These are phyloP conservation scores for Pseudoturritis turrita DNA, from an alignment of 345 rosid genomes.

Conservation along the genomic window DNA sequence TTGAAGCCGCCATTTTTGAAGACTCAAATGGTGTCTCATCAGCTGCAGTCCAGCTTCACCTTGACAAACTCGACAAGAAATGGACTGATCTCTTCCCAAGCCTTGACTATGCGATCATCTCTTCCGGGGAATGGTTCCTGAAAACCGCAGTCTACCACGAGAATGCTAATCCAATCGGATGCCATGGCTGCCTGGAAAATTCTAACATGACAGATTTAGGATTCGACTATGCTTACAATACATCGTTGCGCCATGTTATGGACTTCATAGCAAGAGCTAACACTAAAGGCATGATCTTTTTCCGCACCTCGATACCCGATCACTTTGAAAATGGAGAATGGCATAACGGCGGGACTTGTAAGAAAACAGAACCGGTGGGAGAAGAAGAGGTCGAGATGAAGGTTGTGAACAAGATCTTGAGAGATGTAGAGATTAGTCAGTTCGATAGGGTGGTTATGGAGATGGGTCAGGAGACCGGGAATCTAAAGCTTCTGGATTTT, in stretches of 20 bases:
- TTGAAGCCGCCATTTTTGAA: conserved; percentile 82
- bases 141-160: conserved; percentile 82
- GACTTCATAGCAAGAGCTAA: conserved; percentile 52
- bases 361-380: conserved; percentile 47
- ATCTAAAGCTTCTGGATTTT: conserved; percentile 73
- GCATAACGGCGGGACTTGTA: conserved; percentile 79
- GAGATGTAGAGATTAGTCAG: conserved; percentile 56
- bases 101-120: conserved; percentile 70
- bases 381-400: conserved; percentile 62
- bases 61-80: conserved; percentile 69
- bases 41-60: conserved; percentile 72
- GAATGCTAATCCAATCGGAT: conserved; percentile 53
- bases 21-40: conserved; percentile 77
- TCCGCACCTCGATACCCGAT: conserved; percentile 82
- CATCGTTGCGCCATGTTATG: conserved; percentile 52
- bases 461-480: conserved; percentile 48
- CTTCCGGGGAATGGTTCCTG: conserved; percentile 95
- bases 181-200: conserved; percentile 73
- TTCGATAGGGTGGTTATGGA: conserved; percentile 47
- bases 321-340: conserved; percentile 95
- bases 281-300: conserved; percentile 56
- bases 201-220: conserved; percentile 64
- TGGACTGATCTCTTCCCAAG: conserved; percentile 54
- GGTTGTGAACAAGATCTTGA: conserved; percentile 53
- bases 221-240: conserved; percentile 75